Base-by-base conservation (phyloP, 305 asterid genomes). In the Fraxinus sp. region DNA sequence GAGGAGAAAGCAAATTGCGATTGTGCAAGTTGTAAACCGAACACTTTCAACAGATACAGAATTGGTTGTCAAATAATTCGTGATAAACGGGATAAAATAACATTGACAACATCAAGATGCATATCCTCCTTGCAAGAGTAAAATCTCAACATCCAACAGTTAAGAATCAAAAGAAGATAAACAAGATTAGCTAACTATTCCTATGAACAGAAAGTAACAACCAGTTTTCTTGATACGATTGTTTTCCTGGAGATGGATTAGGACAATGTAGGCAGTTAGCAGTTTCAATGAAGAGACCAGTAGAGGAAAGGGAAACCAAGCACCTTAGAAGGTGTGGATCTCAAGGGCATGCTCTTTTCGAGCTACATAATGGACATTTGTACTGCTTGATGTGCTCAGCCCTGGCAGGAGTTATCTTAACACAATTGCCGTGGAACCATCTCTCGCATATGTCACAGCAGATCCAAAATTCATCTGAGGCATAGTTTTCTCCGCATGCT, bases 371-470 rank as follows among this genome's bases (percentile, higher is more conserved):
- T 14, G 93, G 93, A 86, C 93, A 90, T 83, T 90, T 90, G 90
- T 90, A 90, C 79, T 88, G 93, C 89, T 90, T 88, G 87, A 90
- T 90, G 89, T 88, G 90, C 84, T 90, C 90, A 9, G 93, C 93
- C 76, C 87, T 82, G 16, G 91, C 93, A 16, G 91, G 93, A 26
- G 93, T 90, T 49, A 90, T 88, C 89, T 90, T 90, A 1, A 90
- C 93, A 18, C 93, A 90, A 83, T 84, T 87, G n/a, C 93, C 93
- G 74, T 90, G 93, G 89, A 90, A 90, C 93, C 93, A 90, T 77
- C 86, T 90, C 79, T 89, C 91, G 26, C 93, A 90, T 75, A 84
- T 52, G 87, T 90, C 91, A 20, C 91, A 89, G 87, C 89, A 84
- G 57, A 89, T 89, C 92, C 92, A 88, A 85, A 90, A 90, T 57